A percentile compares a stretch with the other conserved stretches of the same genome.
phyloP scores from a whole-genome alignment of 2,329 filamentous ascomycete genomes.

The Fusarium poae region DNA sequence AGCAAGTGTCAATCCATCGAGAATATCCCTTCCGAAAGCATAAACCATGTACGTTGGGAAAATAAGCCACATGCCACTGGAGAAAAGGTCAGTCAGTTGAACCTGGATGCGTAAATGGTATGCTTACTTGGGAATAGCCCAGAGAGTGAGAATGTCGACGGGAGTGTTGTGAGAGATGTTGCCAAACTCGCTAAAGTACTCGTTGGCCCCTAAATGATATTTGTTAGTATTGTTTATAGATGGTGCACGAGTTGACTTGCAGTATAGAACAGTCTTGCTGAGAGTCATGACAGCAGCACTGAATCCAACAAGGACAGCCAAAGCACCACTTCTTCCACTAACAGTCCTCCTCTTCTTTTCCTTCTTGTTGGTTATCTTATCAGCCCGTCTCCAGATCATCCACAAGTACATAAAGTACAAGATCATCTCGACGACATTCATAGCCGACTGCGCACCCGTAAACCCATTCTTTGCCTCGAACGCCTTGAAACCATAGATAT shows the following conservation, averaged over 20 bases:
- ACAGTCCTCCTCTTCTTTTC: constrained; percentile 51
- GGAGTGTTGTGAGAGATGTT: constrained; percentile 69
- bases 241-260: constrained; percentile 55
- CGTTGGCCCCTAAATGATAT: constrained; percentile 63
- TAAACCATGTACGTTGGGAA: constrained; percentile 66
- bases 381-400: constrained; percentile 51
- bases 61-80: constrained; percentile 68
- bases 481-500: constrained; percentile 84
- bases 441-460: constrained; percentile 76
- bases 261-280: constrained; percentile 73
- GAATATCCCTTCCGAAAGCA: constrained; percentile 62
- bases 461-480: constrained; percentile 79
- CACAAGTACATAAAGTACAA: constrained; percentile 72
- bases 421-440: constrained; percentile 77
- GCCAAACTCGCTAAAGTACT: constrained; percentile 67
- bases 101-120: fast-evolving
- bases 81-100: neutral
- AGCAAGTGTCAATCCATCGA: constrained; percentile 60
- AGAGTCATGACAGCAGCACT: constrained; percentile 70
- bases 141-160: constrained; percentile 62
- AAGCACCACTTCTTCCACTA: constrained; percentile 58
- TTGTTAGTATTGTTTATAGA: neutral
- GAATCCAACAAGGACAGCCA: constrained; percentile 64
- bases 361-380: constrained; percentile 29
- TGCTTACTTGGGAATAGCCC: constrained; percentile 70